Base-by-base conservation (phyloP, 306 rosid genomes). In the Lupinus albus region DNA sequence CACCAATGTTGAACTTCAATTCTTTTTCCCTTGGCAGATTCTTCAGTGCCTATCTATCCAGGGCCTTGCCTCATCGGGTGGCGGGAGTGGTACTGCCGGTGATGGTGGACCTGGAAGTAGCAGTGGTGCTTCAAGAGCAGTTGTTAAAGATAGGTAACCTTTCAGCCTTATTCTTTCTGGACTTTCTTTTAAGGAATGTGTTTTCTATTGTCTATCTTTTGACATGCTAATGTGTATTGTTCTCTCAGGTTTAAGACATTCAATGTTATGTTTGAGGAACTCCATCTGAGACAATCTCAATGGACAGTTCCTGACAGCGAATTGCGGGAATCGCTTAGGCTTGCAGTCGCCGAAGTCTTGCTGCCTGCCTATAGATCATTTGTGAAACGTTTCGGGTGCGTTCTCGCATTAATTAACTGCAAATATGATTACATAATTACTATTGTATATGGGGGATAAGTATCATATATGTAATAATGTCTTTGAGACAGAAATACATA, bases 241-340 rank as follows among this genome's bases (percentile, higher is more conserved):
- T 11, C 71, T 81, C 42, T 69, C 84, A 93, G 97, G 87, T 86
- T 93, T 65, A 93, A 90, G 84, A 18, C 68, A 14, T 88, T 90
- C 85, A 93, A 90, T 76, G n/a, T 78, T 68, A 90, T 88, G 73
- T 93, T 93, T 59, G 99, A 90, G 86, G 99, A 93, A 54, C 87
- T 90, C 68, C 97, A 93, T 82, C 99, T 88, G 82, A 93, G 83
- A 58, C 99, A 93, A 79, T 93, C 96, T 64, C 96, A 93, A 64
- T 93, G 99, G 99, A 80, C 96, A 2, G 99, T 88, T 72, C 99
- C 92, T 4, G 99, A 93, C 84, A 55, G 84, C 0, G 97, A 93
- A 84, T 82, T 93, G 77, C 90, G 92, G 73, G 99, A 90, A 72
- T 93, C 99, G 73, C 86, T 93, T 33, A 82, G 96, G 79, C 99